Evolutionary conservation across 2,329 filamentous ascomycete species (phyloP), one percentile per base, ranked within the genome.

Genomic region (Fusarium oligoseptatum): DNA sequence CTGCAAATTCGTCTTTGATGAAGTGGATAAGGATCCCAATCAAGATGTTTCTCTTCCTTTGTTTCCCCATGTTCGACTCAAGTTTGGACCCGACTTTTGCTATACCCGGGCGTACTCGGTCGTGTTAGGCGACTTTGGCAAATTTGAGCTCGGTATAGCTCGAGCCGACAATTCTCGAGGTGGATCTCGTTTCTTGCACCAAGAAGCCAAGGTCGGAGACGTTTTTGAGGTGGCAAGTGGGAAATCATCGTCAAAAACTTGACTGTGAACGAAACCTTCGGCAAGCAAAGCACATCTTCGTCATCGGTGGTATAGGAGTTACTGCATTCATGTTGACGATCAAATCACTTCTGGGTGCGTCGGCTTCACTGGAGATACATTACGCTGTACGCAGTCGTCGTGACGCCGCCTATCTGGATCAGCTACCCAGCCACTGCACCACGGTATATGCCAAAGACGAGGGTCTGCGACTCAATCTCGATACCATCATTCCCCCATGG

Each of bases 31-130:
- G 4, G 12, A 63, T 10, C 8, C 2, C 0, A 12, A n/a, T 0
- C 56, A 60, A 22, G 43, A 60, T 6, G 22, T 20, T 0, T n/a
- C 15, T 0, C 43, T 73, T 20, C 61, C 48, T 0, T 34, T 34
- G 14, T 73, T 72, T 24, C 70, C 70, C 6, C 73, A 73, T 14
- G 66, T 73, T 1, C 37, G 70, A 12, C 10, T 71, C 1, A 71
- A 58, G 7, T 72, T 72, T 55, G 70, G 70, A 1, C 60, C 60
- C 1, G 32, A 63, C 8, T 61, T 62, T 3, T 61, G 24, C 2
- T 36, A 73, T 1, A 62, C 70, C 5, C 70, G 70, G 11, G 70
- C 70, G 1, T 72, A 72, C 29, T 72, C 70, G 50, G 66, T 72
- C 1, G 70, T 73, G 29, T 70, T 56, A 0, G 70, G 70, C 3